Conservation (phyloP, 495 filamentous ascomycete species). For the Parathielavia appendiculata region DNA sequence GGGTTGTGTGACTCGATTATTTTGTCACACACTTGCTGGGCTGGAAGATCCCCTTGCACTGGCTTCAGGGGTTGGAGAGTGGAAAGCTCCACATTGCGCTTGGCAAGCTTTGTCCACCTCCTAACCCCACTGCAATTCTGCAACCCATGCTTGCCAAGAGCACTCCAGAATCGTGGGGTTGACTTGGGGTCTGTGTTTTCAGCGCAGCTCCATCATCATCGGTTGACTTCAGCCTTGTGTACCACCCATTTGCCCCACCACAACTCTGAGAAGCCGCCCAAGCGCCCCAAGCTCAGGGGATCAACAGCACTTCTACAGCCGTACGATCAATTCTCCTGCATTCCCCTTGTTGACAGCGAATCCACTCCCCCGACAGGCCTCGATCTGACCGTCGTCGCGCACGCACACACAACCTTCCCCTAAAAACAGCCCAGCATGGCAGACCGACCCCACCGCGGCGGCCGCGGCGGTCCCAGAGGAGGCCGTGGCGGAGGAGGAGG, state of each 20-base stretch:
- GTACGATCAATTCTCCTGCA: too few relatives aligned
- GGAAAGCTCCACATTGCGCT: neutral
- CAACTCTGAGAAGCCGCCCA: neutral
- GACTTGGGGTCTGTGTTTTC: neutral
- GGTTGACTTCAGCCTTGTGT: neutral
- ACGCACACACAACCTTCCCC: neutral
- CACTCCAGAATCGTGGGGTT: conserved; percentile 1
- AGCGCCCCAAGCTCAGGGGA: neutral
- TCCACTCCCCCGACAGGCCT: neutral
- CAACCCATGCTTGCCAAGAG: neutral
- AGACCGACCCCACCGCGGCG: conserved; percentile 34
- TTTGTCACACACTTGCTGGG: too few relatives aligned
- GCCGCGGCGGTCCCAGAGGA: conserved; percentile 34
- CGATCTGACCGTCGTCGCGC: neutral
- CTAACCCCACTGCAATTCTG: neutral
- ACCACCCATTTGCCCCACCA: neutral
- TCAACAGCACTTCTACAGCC: too few relatives aligned
- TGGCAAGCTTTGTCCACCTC: conserved; percentile 3
- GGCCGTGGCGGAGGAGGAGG: conserved; percentile 37
- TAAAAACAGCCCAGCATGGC: conserved; percentile 45
- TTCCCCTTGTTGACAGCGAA: neutral
- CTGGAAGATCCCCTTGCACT: too few relatives aligned
- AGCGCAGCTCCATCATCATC: too few relatives aligned
- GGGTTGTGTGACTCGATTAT: too few relatives aligned
- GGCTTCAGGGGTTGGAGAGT: neutral